phyloP scores from a whole-genome alignment of 192 early-diverging fungal species.

The Coemansia reversa region DNA sequence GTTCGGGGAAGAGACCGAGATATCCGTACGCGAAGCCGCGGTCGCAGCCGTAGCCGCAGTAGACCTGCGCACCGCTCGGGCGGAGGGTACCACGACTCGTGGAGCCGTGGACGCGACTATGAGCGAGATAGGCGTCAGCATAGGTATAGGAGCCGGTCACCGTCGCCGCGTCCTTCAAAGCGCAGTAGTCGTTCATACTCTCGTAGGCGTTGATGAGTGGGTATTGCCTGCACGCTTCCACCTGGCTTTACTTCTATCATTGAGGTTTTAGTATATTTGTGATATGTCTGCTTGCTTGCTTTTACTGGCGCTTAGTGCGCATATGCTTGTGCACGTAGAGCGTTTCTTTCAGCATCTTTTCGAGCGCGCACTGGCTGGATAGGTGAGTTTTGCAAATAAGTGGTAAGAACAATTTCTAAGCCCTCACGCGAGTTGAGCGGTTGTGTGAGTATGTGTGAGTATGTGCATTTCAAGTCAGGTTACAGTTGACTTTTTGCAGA shows the following conservation, averaged over 20 bases:
- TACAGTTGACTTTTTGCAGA: too few relatives aligned
- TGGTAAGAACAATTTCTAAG: background rate
- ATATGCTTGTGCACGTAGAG: background rate
- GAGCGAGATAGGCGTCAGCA: slow-evolving; percentile 19
- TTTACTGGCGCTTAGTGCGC: background rate
- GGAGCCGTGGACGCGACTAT: slow-evolving; percentile 5
- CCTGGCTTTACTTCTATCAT: background rate
- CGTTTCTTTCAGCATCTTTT: slow-evolving; percentile 2
- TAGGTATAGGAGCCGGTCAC: slow-evolving; percentile 45
- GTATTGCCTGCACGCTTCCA: background rate
- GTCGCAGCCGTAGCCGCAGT: slow-evolving; percentile 21
- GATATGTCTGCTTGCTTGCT: slow-evolving; percentile 11
- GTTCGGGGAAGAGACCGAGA: slow-evolving; percentile 13
- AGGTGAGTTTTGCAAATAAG: slow-evolving; percentile 1
- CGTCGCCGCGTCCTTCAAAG: slow-evolving; percentile 27
- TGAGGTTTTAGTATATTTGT: background rate
- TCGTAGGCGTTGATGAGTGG: slow-evolving; percentile 23
- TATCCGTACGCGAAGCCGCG: slow-evolving; percentile 12
- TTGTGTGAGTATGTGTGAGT: background rate
- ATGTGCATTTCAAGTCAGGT: background rate
- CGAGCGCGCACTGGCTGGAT: background rate
- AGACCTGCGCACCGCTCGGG: slow-evolving; percentile 12
- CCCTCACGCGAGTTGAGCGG: background rate
- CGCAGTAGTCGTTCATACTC: slow-evolving; percentile 49
- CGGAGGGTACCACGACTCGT: slow-evolving; percentile 7